Evolutionary conservation across 2,329 filamentous ascomycete genomes (phyloP).

Genomic region (Capronia coronata): DNA sequence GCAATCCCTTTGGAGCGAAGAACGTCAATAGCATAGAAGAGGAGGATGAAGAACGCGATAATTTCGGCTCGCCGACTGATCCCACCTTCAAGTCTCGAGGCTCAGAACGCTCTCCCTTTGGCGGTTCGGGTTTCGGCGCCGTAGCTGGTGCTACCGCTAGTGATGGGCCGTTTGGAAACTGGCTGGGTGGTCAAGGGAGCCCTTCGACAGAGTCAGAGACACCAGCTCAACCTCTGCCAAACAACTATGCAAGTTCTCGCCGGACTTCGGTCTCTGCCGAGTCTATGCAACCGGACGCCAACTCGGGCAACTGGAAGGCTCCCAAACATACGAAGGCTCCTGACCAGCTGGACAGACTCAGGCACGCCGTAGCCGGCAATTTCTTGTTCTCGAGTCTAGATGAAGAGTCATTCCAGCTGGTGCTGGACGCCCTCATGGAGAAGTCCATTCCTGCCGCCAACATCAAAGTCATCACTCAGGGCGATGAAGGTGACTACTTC

Average conservation of each 20-base stretch:
- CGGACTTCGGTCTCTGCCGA: slow-evolving; percentile 96
- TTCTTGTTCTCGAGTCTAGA: slow-evolving; percentile 93
- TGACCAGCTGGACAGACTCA: slow-evolving; percentile 74
- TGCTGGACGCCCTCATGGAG: slow-evolving; percentile 84
- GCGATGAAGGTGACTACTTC: slow-evolving; percentile 94
- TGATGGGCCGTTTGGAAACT: slow-evolving; percentile 26
- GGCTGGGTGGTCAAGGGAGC: slow-evolving; percentile 19
- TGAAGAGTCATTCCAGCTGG: slow-evolving; percentile 81
- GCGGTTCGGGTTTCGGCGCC: slow-evolving; percentile 48
- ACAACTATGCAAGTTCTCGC: slow-evolving; percentile 77
- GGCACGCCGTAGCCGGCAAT: slow-evolving; percentile 75
- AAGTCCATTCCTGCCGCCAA: slow-evolving; percentile 92
- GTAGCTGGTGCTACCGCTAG: slow-evolving; percentile 37
- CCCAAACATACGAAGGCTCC: slow-evolving; percentile 75
- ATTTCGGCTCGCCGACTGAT: slow-evolving; percentile 66
- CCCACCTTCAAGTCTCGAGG: slow-evolving; percentile 48
- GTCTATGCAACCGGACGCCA: slow-evolving; percentile 82
- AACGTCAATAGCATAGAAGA: slow-evolving; percentile 62
- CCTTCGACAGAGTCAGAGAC: slow-evolving; percentile 46
- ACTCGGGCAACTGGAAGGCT: slow-evolving; percentile 82
- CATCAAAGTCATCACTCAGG: slow-evolving; percentile 86
- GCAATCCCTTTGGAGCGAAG: slow-evolving; percentile 63
- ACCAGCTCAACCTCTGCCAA: slow-evolving; percentile 52
- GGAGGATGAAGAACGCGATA: slow-evolving; percentile 69
- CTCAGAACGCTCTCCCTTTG: slow-evolving; percentile 40